Evolutionary conservation across 305 asterid genomes (phyloP).

Genomic region (Solanum aculeatissimum): DNA sequence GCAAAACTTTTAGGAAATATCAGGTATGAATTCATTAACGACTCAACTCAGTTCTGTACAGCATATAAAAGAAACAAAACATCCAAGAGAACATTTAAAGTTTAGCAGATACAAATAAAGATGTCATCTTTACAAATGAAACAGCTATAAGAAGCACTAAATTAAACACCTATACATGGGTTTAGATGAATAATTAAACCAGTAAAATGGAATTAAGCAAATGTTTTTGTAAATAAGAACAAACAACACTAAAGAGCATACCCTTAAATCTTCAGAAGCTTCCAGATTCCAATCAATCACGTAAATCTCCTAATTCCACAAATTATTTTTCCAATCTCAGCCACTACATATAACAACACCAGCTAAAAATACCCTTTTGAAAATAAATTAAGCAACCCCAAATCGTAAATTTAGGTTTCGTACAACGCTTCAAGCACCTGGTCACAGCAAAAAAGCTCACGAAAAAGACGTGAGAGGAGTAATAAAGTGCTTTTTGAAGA

Average conservation of each 20-base stretch:
- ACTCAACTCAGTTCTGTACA: not conserved
- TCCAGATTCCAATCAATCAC: not conserved
- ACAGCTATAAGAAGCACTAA: not conserved
- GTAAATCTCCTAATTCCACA: not conserved
- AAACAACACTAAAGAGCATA: not conserved
- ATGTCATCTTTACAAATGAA: not conserved
- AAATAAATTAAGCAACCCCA: not conserved
- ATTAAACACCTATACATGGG: not conserved
- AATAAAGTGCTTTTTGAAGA: slow-evolving; percentile 8
- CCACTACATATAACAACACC: not conserved
- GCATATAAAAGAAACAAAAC: not conserved
- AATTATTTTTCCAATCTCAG: not conserved
- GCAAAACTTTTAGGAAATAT: not conserved
- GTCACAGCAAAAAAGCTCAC: not conserved
- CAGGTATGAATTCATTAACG: not conserved
- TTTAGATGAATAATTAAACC: not conserved
- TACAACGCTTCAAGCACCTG: not conserved
- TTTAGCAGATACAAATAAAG: not conserved
- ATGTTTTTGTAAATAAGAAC: not conserved
- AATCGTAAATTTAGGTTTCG: not conserved
- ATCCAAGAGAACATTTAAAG: not conserved
- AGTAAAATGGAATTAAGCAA: not conserved
- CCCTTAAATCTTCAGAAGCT: not conserved
- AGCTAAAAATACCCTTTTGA: not conserved
- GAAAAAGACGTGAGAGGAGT: slow-evolving; percentile 4